Conservation (phyloP, 2,329 filamentous ascomycete genomes). For the Aspergillus udagawae region DNA sequence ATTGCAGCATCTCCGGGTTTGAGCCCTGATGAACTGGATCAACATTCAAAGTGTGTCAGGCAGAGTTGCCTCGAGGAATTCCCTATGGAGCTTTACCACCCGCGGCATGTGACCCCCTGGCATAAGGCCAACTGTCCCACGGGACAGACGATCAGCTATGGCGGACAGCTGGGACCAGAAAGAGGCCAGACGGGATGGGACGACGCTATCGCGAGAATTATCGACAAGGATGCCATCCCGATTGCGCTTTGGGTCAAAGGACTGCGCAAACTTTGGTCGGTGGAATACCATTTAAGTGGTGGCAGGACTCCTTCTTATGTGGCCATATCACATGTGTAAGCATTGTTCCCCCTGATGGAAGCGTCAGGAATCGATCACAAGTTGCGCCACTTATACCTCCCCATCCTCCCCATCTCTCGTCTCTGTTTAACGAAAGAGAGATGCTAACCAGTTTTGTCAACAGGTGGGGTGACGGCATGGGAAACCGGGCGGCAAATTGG, state of each 20-base stretch:
- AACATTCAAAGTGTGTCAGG: conserved; percentile 8
- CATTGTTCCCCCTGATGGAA: background rate
- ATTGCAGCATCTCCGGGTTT: conserved; percentile 6
- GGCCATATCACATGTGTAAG: conserved; percentile 20
- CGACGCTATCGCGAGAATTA: conserved; percentile 6
- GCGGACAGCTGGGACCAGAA: conserved; percentile 9
- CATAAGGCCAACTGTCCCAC: conserved; percentile 2
- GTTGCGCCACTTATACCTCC: no score
- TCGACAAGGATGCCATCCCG: conserved; percentile 9
- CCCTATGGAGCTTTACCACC: conserved; percentile 5
- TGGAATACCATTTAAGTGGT: conserved; percentile 8
- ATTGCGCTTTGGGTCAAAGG: conserved; percentile 14
- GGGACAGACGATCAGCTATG: conserved; percentile 1
- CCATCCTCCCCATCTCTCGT: no score
- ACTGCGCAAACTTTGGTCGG: conserved; percentile 5
- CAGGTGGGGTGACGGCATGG: conserved; percentile 18
- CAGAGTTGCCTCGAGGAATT: conserved; percentile 9
- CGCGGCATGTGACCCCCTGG: conserved; percentile 4
- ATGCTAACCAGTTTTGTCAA: no score
- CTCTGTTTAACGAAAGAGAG: no score
- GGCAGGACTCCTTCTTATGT: conserved; percentile 7
- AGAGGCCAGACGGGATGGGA: conserved; percentile 9
- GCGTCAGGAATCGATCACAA: no score
- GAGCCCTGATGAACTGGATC: conserved; percentile 6
- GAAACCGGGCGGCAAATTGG: conserved; percentile 13